Evolutionary conservation across 129 eudicot genomes (phyloP), one percentile per base, ranked within the genome.

Genomic region (Apium graveolens): DNA sequence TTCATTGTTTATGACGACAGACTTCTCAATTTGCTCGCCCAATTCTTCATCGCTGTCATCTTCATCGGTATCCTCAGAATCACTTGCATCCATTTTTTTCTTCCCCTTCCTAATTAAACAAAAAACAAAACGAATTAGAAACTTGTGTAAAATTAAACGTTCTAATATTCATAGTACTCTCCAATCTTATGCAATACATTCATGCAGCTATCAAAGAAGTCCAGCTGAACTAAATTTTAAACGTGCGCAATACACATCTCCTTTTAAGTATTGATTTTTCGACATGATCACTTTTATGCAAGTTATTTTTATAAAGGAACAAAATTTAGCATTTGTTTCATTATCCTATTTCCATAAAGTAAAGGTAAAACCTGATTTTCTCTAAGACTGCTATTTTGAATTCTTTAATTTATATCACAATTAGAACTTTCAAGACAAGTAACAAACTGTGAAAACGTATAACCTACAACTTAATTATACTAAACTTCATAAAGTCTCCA

Each of bases 11-110:
- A 84, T 85, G 35, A 95, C 80, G 35, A 76, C 89, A 63, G 96
- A 90, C 74, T 88, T 87, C 83, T 87, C 93, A 84, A 83, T 84
- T 71, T 86, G 90, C 60, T 83, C 88, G n/a, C 78, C 84, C 38
- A 78, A 78, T 14, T 88, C 87, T 43, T 84, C 90, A 38, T 87
- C 90, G 16, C 86, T 85, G 74, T 83, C 88, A 44, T 89, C 92
- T 80, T 85, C 91, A 78, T 85, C 93, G 53, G 76, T 76, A 79
- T 90, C 90, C 78, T 89, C 91, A 34, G 82, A 76, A 81, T 95
- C 98, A 86, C 92, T 95, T 35, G 87, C 96, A 80, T 80, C 94
- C 78, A 88, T 43, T 83, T 83, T 91, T 77, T 96, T 85, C 96
- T 95, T 95, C 57, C 97, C 99, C 91, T 81, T 83, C 98, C 98